These are phyloP conservation scores for Mallotus repandus DNA, from an alignment of 441 rosid genomes.

Conservation along the genomic window DNA sequence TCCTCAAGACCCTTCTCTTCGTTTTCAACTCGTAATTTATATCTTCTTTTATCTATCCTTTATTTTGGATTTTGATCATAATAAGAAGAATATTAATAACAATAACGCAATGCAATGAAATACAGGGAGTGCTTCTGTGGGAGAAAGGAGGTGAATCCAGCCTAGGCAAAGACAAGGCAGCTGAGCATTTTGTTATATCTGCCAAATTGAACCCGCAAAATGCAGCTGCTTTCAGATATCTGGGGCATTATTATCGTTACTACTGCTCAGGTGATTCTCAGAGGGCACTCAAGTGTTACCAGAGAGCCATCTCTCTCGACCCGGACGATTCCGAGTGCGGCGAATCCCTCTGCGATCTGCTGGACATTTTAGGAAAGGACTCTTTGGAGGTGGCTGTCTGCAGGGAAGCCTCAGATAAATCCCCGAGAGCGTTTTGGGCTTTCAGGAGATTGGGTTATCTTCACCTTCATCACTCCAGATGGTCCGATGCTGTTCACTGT, in stretches of 20 bases:
- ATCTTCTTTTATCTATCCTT: neutral
- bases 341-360: constrained; percentile 77
- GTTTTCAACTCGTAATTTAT: constrained; percentile 50
- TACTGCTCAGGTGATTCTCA: constrained; percentile 42
- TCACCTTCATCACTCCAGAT: constrained; percentile 61
- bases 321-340: constrained; percentile 74
- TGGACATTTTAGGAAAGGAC: constrained; percentile 70
- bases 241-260: constrained; percentile 77
- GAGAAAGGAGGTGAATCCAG: constrained; percentile 34
- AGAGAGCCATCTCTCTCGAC: constrained; percentile 62
- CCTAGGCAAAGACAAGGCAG: constrained; percentile 57
- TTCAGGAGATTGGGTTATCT: constrained; percentile 78
- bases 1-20: constrained; percentile 71
- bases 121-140: constrained; percentile 69
- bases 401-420: constrained; percentile 71
- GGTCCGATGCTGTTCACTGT: constrained; percentile 87
- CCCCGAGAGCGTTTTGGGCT: constrained; percentile 97
- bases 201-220: constrained; percentile 70
- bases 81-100: too few relatives aligned
- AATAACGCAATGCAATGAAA: too few relatives aligned
- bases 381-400: constrained; percentile 68
- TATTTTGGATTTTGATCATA: neutral
- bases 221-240: constrained; percentile 63
- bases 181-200: constrained; percentile 66
- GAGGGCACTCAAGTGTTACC: constrained; percentile 91